Evolutionary conservation across 108 stramenopile species (phyloP), one percentile per base, ranked within the genome.

Genomic region (Conticribra guillardii): DNA sequence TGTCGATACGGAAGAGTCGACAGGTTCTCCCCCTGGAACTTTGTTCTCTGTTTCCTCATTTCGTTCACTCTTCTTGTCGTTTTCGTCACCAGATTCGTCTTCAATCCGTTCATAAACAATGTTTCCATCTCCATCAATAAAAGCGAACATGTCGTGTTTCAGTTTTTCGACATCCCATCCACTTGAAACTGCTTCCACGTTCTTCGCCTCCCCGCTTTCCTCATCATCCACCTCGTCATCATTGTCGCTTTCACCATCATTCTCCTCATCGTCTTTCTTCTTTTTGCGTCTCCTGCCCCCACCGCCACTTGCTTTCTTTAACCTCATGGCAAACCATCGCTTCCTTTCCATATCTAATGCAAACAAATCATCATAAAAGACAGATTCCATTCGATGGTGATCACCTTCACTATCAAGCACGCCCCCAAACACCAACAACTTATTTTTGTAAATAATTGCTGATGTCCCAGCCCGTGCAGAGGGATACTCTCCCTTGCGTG

Each of bases 301-400:
- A 59, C 71, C 34, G 0, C 71, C 28, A 45, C 41, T 63, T 64
- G 73, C 67, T 26, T 76, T 77, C 29, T 88, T 90, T 41, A 90
- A 55, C n/a, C 79, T 63, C 74, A 90, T 57, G 0, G 88, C 87
- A 70, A 89, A 96, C 95, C 95, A 96, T 61, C 90, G 88, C 17
- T 89, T 84, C 23, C 87, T 82, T 54, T 91, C 91, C 59, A 88
- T 73, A 63, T 96, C 95, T 57, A 94, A 77, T 4, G 86, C 89
- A 70, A 90, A 85, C 54, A 96, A 60, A 65, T 93, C 92, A 79
- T 90, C 91, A 76, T 91, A 96, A 82, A 96, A 96, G 14, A 92
- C 74, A 60, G 84, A 86, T 30, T 82, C 71, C 48, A 96, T 75
- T 47, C 80, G 78, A 72, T 96, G 92, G 64, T 96, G 72, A 44